Evolutionary conservation across 1,284 basidiomycete genomes (phyloP), one percentile per base, ranked within the genome.

Genomic region (Cryptococcus floricola): DNA sequence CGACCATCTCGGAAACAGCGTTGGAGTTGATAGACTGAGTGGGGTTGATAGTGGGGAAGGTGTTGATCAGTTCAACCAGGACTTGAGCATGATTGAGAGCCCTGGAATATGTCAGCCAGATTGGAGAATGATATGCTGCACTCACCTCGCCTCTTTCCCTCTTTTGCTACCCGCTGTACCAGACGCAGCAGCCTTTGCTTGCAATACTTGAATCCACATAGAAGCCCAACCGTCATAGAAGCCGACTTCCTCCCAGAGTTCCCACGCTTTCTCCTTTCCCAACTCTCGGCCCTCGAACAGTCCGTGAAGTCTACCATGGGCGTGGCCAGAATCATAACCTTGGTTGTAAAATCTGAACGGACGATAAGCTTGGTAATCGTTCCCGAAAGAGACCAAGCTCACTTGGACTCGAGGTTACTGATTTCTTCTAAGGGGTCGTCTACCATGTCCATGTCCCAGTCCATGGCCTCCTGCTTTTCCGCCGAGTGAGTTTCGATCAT

Each of bases 241-340:
- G 2, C 89, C 93, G 6, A 98, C 82, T 74, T 98, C 44, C 74
- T 96, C 92, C 92, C 94, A 97, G 73, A 97, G 85, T 77, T 95
- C 91, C 74, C 87, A 97, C 0, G 90, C 91, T 71, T 97, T 94
- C 68, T 91, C 87, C 59, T 86, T 83, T 1, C 94, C 95, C 4
- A 97, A 80, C 3, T 87, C 86, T n/a, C 92, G 82, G 4, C 95
- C 95, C 75, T 98, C 92, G 60, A 93, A 92, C 19, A 88, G 78
- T 1, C 94, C 95, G 66, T 96, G 92, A 13, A 93, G 84, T 44
- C 84, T 81, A 5, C 95, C 95, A 71, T 97, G 93, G 0, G 81
- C 84, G 66, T 82, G 83, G 3, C 94, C 94, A 55, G 87, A 85
- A 61, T 81, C 69, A 71, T 87, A 89, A 3, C 93, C 93, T 8